phyloP scores from a whole-genome alignment of 78 protist genomes.

The Dictyostelium intermedium region DNA sequence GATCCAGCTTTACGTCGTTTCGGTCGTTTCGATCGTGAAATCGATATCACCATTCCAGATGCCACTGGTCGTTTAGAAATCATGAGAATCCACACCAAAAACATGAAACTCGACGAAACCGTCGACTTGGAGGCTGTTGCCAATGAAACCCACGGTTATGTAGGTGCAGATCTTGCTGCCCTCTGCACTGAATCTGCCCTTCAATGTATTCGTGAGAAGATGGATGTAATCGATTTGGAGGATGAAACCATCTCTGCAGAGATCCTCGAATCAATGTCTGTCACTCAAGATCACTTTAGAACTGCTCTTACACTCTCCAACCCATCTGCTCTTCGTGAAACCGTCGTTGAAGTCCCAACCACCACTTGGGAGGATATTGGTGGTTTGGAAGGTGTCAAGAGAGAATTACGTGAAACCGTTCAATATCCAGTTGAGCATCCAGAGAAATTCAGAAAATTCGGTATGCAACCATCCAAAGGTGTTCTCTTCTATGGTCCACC shows the following conservation, averaged over 20 bases:
- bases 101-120: conserved; percentile 99
- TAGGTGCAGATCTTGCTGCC: conserved; percentile 99
- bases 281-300: conserved; percentile 96
- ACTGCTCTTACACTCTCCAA: conserved; percentile 93
- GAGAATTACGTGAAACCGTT: conserved; percentile 91
- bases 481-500: conserved; percentile 99
- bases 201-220: conserved; percentile 99
- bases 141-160: conserved; percentile 99
- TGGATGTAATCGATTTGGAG: conserved; percentile 99
- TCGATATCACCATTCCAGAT: conserved; percentile 99
- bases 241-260: conserved; percentile 99
- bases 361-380: conserved; percentile 99
- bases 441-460: conserved; percentile 99
- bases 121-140: conserved; percentile 98
- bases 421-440: conserved; percentile 99
- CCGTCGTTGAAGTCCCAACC: conserved; percentile 99
- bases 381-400: conserved; percentile 98
- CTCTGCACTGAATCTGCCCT: conserved; percentile 99
- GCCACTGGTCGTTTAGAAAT: conserved; percentile 98
- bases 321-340: conserved; percentile 99
- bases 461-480: conserved; percentile 99
- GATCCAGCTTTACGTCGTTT: conserved; percentile 99
- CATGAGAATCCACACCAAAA: conserved; percentile 99
- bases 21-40: conserved; percentile 99
- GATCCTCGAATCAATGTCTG: conserved; percentile 97